Conservation (phyloP, 75 land plant genomes). For the Selaginella moellendorffii region DNA sequence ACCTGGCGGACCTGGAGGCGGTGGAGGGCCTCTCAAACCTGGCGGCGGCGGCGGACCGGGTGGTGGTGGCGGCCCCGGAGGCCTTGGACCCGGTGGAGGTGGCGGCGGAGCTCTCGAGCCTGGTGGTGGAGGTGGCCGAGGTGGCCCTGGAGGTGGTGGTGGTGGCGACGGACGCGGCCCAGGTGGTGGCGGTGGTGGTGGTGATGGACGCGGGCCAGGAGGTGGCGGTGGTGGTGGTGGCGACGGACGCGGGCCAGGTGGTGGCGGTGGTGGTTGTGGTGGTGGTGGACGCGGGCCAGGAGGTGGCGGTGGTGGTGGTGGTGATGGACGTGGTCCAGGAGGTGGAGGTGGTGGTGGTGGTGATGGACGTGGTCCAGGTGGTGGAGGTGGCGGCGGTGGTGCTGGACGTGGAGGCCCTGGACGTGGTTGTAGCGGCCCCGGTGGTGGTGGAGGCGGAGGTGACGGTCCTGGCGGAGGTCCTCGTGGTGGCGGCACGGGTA, state of each 20-base stretch:
- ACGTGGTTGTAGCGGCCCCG: background rate
- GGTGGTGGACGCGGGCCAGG: constrained; percentile 7
- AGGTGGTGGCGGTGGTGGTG: background rate
- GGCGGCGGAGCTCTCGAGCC: too few relatives aligned
- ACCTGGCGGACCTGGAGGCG: constrained; percentile 11
- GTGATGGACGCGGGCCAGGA: background rate
- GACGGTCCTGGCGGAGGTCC: background rate
- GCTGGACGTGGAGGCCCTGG: background rate
- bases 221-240: constrained; percentile 3
- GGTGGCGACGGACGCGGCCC: background rate
- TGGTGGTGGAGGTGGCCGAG: constrained; percentile 25
- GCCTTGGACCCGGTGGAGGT: constrained; percentile 13
- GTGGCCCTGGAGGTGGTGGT: constrained; percentile 18
- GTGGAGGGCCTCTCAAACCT: constrained; percentile 13
- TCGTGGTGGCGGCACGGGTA: background rate
- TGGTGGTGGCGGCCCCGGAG: constrained; percentile 32
- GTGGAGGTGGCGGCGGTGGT: too few relatives aligned
- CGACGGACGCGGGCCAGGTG: background rate
- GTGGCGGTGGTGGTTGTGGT: constrained; percentile 9
- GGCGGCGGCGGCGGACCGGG: constrained; percentile 23
- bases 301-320: constrained; percentile 6
- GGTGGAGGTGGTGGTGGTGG: background rate
- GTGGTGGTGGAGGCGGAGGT: background rate
- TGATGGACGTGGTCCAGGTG: background rate
- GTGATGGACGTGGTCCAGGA: background rate